These are phyloP conservation scores for Ganoderma sinense DNA, from an alignment of 1,284 basidiomycete species.

Conservation along the genomic window DNA sequence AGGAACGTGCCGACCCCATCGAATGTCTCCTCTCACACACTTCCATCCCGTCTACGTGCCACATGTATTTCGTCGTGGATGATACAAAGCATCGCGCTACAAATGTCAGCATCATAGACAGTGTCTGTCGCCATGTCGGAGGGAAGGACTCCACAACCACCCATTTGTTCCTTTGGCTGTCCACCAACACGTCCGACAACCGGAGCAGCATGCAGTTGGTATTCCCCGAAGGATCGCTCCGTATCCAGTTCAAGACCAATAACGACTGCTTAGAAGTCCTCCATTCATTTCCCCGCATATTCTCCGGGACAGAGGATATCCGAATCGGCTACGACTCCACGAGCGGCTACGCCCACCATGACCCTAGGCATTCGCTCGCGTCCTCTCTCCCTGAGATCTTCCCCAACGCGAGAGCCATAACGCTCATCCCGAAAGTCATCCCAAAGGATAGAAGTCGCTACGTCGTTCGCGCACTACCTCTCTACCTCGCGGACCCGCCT, in stretches of 20 bases:
- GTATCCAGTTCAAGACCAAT: neutral
- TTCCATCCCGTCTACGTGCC: conserved; percentile 1
- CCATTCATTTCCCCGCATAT: neutral
- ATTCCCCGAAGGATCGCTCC: neutral
- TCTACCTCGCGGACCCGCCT: too few species aligned
- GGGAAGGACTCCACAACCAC: neutral
- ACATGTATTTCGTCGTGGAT: neutral
- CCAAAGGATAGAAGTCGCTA: too few species aligned
- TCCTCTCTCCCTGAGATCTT: neutral
- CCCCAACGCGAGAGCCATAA: too few species aligned
- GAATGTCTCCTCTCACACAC: neutral
- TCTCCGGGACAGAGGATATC: neutral
- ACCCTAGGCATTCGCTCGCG: neutral
- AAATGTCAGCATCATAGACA: neutral
- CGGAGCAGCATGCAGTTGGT: neutral
- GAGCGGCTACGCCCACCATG: too few species aligned
- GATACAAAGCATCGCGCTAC: too few species aligned
- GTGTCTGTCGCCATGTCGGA: neutral
- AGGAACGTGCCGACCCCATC: too few species aligned
- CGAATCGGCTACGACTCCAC: neutral
- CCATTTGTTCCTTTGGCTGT: neutral
- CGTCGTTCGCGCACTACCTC: too few species aligned
- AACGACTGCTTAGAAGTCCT: neutral
- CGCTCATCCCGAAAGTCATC: too few species aligned
- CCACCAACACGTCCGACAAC: too few species aligned